Percentiles rank a stretch among this genome's conserved stretches.
These are phyloP conservation scores for Pleurotus tuber-regium DNA, from an alignment of 768 basidiomycete genomes.

Conservation along the genomic window DNA sequence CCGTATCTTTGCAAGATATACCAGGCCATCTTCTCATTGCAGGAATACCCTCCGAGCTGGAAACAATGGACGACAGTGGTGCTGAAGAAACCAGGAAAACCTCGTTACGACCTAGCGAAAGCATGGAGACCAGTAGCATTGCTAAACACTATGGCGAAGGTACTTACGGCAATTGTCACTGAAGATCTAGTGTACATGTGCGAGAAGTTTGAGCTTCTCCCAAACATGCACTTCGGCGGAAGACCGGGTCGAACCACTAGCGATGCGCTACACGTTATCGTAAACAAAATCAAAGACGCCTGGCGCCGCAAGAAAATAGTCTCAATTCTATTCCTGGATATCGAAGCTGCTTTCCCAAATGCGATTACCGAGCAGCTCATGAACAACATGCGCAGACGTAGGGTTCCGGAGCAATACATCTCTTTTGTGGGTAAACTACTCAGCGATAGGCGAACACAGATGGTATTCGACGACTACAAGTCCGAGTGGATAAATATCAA, in stretches of 20 bases:
- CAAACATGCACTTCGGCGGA: constrained; percentile 34
- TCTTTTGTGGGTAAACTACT: constrained; percentile 15
- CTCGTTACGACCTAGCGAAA: constrained; percentile 29
- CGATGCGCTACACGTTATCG: constrained; percentile 31
- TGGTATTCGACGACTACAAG: constrained; percentile 19
- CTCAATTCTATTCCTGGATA: constrained; percentile 37
- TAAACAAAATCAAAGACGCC: constrained; percentile 31
- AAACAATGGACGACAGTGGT: constrained; percentile 25
- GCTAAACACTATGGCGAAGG: constrained; percentile 27
- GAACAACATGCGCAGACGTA: constrained; percentile 26
- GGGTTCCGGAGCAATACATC: constrained; percentile 24
- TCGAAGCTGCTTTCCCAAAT: constrained; percentile 43
- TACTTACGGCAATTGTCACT: constrained; percentile 20
- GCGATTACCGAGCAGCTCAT: constrained; percentile 26
- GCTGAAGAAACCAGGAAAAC: constrained; percentile 32
- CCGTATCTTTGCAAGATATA: constrained; percentile 16
- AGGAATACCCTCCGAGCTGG: constrained; percentile 17
- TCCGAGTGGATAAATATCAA: constrained; percentile 8
- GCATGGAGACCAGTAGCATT: constrained; percentile 37
- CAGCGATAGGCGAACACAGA: constrained; percentile 9
- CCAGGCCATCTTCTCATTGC: constrained; percentile 12
- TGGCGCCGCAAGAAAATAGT: constrained; percentile 34
- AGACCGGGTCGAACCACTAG: constrained; percentile 34
- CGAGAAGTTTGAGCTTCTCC: constrained; percentile 31
- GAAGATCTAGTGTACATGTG: constrained; percentile 20